Percentiles rank a stretch among this genome's conserved stretches.
Conservation (phyloP, 1,284 basidiomycete genomes). For the Ustilago bromivora region DNA sequence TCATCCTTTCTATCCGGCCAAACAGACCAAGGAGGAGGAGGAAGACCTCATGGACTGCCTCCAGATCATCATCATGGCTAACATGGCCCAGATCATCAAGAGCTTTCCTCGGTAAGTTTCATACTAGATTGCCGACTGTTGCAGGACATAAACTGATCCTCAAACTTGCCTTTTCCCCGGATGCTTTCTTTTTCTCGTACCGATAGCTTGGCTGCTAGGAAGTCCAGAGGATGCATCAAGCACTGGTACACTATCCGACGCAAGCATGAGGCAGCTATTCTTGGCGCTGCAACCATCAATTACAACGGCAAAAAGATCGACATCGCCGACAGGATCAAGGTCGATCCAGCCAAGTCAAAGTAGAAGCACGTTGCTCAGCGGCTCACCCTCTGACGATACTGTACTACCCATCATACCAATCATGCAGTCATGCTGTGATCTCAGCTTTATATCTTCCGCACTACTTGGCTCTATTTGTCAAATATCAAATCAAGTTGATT, state of each 20-base stretch:
- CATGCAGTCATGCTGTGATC: too few species aligned
- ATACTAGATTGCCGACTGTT: not conserved
- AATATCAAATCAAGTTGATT: not conserved
- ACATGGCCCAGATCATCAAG: slow-evolving; percentile 18
- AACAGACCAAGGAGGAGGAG: slow-evolving; percentile 30
- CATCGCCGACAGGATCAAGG: not conserved
- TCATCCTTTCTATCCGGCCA: not conserved
- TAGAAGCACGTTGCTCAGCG: not conserved
- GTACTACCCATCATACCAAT: too few species aligned
- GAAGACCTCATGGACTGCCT: slow-evolving; percentile 14
- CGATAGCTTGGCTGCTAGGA: slow-evolving; percentile 2
- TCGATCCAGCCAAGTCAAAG: not conserved
- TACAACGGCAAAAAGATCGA: slow-evolving; percentile 3
- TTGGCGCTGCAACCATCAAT: slow-evolving; percentile 1
- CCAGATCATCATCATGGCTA: not conserved
- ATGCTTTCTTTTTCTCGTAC: not conserved
- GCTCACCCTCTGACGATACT: too few species aligned
- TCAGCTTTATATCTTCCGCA: not conserved
- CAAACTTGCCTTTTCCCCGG: not conserved
- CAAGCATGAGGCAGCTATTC: not conserved
- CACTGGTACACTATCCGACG: slow-evolving; percentile 4
- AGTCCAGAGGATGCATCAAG: not conserved
- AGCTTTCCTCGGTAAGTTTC: slow-evolving; percentile 11
- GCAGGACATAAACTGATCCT: not conserved
- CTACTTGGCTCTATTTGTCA: not conserved